Conservation (phyloP, 805 yeast species). For the Torulaspora quercuum region DNA sequence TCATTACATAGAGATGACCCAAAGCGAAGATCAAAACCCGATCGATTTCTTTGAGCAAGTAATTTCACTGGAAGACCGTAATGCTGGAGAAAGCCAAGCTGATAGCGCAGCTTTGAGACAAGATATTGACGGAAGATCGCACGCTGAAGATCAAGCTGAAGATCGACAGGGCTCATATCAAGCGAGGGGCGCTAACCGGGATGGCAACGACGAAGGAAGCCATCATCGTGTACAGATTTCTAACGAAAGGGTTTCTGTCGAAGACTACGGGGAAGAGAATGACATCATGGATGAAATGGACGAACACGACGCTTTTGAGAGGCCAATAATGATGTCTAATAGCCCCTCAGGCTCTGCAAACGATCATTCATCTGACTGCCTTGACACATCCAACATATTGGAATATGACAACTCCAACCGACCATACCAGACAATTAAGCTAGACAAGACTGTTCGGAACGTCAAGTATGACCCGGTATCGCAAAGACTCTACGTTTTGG, state of each 20-base stretch:
- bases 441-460: slow-evolving; percentile 16
- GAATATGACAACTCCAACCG: too few relatives aligned
- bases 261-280: slow-evolving; percentile 6
- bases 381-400: background rate
- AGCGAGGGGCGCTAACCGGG: too few relatives aligned
- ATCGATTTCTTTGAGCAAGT: slow-evolving; percentile 1
- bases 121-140: too few relatives aligned
- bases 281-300: slow-evolving; percentile 17
- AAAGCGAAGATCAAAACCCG: background rate
- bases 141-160: too few relatives aligned
- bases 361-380: background rate
- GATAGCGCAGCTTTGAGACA: too few relatives aligned
- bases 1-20: background rate
- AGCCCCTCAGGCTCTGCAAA: too few relatives aligned
- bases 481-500: slow-evolving; percentile 13
- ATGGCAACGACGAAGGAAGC: too few relatives aligned
- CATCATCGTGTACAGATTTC: background rate
- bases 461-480: slow-evolving; percentile 13
- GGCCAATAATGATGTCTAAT: too few relatives aligned
- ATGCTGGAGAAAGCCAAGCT: background rate
- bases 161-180: too few relatives aligned
- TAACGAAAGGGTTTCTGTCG: background rate
- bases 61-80: background rate
- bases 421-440: slow-evolving; percentile 14
- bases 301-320: slow-evolving; percentile 15